Percentiles rank a stretch among this genome's conserved stretches.
These are phyloP conservation scores for Orbilia quercus DNA, from an alignment of 2,329 filamentous ascomycete species.

Conservation along the genomic window DNA sequence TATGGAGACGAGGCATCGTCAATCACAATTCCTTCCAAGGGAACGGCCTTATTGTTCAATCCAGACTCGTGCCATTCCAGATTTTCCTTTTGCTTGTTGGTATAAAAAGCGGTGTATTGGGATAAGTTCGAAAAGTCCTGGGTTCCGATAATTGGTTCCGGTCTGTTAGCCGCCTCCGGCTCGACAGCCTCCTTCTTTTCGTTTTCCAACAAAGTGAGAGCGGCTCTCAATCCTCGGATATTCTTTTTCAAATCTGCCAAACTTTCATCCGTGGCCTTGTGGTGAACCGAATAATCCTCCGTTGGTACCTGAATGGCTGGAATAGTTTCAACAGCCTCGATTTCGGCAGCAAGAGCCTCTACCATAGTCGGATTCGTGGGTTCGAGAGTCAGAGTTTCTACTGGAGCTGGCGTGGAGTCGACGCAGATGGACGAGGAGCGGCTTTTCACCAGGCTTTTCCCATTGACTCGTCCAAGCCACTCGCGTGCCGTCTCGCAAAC, in stretches of 20 bases:
- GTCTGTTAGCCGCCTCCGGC: slow-evolving; percentile 17
- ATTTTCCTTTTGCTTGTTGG: slow-evolving; percentile 14
- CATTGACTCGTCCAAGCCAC: slow-evolving; percentile 49
- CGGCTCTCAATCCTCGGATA: slow-evolving; percentile 45
- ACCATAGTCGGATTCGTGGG: slow-evolving; percentile 4
- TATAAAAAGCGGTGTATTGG: slow-evolving; percentile 27
- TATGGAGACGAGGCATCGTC: slow-evolving; percentile 23
- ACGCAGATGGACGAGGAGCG: slow-evolving; percentile 39
- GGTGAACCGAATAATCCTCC: slow-evolving; percentile 41
- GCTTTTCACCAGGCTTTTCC: slow-evolving; percentile 30
- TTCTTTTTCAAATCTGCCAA: slow-evolving; percentile 51
- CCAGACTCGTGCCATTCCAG: slow-evolving; percentile 11
- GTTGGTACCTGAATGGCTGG: neutral
- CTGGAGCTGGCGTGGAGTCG: slow-evolving; percentile 2
- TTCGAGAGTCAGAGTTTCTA: slow-evolving; percentile 1
- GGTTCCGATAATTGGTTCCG: slow-evolving; percentile 17
- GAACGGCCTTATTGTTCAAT: slow-evolving; percentile 9
- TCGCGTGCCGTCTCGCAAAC: slow-evolving; percentile 48
- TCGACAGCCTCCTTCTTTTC: slow-evolving; percentile 26
- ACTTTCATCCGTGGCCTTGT: slow-evolving; percentile 47
- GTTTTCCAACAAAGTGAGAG: slow-evolving; percentile 34
- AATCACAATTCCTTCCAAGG: neutral
- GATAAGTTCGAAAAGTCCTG: slow-evolving; percentile 32
- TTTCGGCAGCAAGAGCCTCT: slow-evolving; percentile 12
- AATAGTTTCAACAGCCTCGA: slow-evolving; percentile 5